Evolutionary conservation across 2,329 filamentous ascomycete species (phyloP), one percentile per base, ranked within the genome.

Genomic region (Penicillium verrucosum): DNA sequence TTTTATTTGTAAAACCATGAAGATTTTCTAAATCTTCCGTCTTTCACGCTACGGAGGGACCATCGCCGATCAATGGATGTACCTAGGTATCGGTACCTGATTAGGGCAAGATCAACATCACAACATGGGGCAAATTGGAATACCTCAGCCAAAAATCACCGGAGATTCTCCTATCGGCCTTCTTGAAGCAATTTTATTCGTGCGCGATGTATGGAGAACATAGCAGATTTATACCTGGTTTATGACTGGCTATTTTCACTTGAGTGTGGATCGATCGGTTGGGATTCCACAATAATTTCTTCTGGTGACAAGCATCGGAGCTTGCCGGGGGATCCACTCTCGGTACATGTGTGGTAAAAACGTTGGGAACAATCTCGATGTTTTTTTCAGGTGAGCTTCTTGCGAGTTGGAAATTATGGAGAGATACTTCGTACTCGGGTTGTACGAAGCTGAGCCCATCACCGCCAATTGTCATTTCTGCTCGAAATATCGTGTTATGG

Each of bases 41-140:
- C 9, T 46, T 52, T 11, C 18, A 23, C 48, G 23, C 34, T 52
- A 41, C 1, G 12, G 21, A 27, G 8, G 34, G 11, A 41, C 16
- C 47, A 56, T 56, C 10, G 34, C 41, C 34, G 34, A 52, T 25
- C 43, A 43, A 41, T 30, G 25, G 44, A 46, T 32, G 46, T 52
- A n/a, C n/a, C n/a, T n/a, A n/a, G n/a, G n/a, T n/a, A 4, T 32
- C 8, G 29, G n/a, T 27, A 18, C 48, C 37, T 1, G 16, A 46
- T 42, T 23, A 11, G 42, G 54, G 5, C 14, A 56, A 7, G 54
- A 56, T 56, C 48, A 36, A 9, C 51, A 29, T 11, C 32, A 12
- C 5, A 9, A 5, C n/a, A 14, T 46, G 41, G 34, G 38, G 18
- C 46, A 18, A 18, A 5, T n/a, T 34, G 10, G 30, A 43, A 23